Percentiles rank a stretch among this genome's conserved stretches.
phyloP scores from a whole-genome alignment of 805 yeast species.

The Maudiozyma turicensis region DNA sequence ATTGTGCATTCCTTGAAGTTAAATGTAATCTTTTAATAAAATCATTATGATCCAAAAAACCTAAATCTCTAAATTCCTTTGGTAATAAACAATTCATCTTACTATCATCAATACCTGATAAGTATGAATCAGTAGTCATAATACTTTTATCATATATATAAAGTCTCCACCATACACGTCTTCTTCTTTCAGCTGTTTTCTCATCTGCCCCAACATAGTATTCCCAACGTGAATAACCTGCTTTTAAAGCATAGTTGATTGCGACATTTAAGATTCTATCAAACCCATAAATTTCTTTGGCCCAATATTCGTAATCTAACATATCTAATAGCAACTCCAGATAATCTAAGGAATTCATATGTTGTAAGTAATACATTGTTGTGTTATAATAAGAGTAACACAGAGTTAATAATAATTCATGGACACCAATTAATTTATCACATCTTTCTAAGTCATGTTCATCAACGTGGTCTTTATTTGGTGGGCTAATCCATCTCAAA shows the following conservation, averaged over 20 bases:
- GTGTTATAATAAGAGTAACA: slow-evolving; percentile 19
- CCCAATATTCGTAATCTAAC: slow-evolving; percentile 20
- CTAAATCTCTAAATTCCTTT: slow-evolving; percentile 17
- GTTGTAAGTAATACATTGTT: slow-evolving; percentile 17
- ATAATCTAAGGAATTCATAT: slow-evolving; percentile 11
- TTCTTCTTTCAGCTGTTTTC: slow-evolving; percentile 19
- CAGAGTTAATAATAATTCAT: slow-evolving; percentile 17
- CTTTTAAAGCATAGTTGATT: slow-evolving; percentile 14
- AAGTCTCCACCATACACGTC: slow-evolving; percentile 25
- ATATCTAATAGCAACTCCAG: slow-evolving; percentile 21
- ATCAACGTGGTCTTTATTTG: neutral
- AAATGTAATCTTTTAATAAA: slow-evolving; percentile 10
- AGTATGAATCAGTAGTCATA: slow-evolving; percentile 11
- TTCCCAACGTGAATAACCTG: slow-evolving; percentile 28
- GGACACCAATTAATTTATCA: slow-evolving; percentile 11
- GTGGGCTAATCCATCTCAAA: slow-evolving; percentile 3
- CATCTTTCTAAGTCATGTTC: slow-evolving; percentile 6
- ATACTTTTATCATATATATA: slow-evolving; percentile 17
- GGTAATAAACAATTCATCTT: slow-evolving; percentile 22
- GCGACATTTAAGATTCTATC: slow-evolving; percentile 21
- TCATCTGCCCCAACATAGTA: slow-evolving; percentile 26
- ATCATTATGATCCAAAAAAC: slow-evolving; percentile 15
- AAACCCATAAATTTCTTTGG: slow-evolving; percentile 20
- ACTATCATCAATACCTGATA: slow-evolving; percentile 15
- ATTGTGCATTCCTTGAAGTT: slow-evolving; percentile 2